These are phyloP conservation scores for Podospora sp. DNA, from an alignment of 495 filamentous ascomycete species.

Conservation along the genomic window DNA sequence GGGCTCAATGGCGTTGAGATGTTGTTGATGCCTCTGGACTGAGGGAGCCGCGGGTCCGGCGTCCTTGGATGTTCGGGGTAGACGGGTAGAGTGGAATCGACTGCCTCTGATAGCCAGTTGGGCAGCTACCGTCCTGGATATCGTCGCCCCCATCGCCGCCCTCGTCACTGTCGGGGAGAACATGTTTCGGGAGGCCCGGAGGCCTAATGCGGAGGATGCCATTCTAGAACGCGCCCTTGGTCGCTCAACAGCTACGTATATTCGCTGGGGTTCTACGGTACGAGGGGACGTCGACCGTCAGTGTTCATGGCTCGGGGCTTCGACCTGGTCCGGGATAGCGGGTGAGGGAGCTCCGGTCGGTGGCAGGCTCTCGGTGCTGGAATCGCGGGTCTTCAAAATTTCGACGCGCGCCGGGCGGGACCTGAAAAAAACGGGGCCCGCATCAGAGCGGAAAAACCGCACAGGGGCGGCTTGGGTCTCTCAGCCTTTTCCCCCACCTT, in stretches of 20 bases:
- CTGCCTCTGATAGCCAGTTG: background rate
- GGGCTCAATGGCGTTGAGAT: background rate
- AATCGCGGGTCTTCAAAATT: background rate
- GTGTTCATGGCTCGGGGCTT: background rate
- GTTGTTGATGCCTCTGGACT: background rate
- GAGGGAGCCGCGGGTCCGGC: background rate
- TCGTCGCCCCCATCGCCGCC: background rate
- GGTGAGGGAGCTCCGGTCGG: background rate
- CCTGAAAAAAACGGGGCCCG: background rate
- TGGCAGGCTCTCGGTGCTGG: background rate
- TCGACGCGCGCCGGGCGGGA: background rate
- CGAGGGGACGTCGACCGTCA: background rate
- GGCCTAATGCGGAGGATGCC: slow-evolving; percentile 7
- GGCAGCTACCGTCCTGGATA: background rate
- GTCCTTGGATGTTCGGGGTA: background rate
- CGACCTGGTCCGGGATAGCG: background rate
- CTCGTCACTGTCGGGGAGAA: background rate
- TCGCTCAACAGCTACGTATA: background rate
- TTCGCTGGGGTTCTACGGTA: background rate
- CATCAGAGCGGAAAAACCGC: background rate
- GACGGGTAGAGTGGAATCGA: background rate
- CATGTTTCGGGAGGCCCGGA: background rate
- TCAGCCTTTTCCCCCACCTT: background rate
- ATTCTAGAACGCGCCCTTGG: background rate
- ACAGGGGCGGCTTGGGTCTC: no score